Conservation (phyloP, 108 stramenopile species). For the Skeletonema marinoi region DNA sequence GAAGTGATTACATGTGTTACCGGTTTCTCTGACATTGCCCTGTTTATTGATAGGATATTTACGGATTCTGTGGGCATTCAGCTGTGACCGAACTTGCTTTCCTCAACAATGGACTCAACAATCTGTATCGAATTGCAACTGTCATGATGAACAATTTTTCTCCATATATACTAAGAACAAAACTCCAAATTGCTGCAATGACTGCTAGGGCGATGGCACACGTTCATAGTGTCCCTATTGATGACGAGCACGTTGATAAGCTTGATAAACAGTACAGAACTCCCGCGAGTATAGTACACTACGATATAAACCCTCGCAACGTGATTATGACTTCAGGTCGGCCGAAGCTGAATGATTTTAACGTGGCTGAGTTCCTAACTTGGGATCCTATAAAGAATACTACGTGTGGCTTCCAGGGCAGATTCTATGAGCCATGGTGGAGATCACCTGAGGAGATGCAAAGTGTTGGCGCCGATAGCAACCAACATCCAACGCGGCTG, state of each 20-base stretch:
- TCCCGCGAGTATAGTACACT: slow-evolving; percentile 57
- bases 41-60: slow-evolving; percentile 41
- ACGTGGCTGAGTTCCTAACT: slow-evolving; percentile 80
- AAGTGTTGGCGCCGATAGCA: slow-evolving; percentile 17
- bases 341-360: slow-evolving; percentile 85
- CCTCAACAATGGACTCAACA: slow-evolving; percentile 38
- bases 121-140: slow-evolving; percentile 45
- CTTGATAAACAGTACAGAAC: not conserved
- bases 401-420: slow-evolving; percentile 73
- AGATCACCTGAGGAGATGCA: slow-evolving; percentile 87
- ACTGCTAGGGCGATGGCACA: slow-evolving; percentile 62
- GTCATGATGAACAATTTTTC: slow-evolving; percentile 29
- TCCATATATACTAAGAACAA: slow-evolving; percentile 25
- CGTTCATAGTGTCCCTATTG: slow-evolving; percentile 43
- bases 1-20: not conserved
- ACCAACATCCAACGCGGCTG: slow-evolving; percentile 19
- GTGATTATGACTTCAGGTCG: slow-evolving; percentile 55
- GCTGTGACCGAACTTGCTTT: slow-evolving; percentile 69
- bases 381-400: slow-evolving; percentile 50
- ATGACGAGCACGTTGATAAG: not conserved
- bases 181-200: slow-evolving; percentile 54
- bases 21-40: not conserved
- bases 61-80: slow-evolving; percentile 74
- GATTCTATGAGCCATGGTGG: slow-evolving; percentile 89
- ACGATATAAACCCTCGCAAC: slow-evolving; percentile 71